A percentile compares a stretch with the other conserved stretches of the same genome.
Evolutionary conservation across 1,139 yeast genomes (phyloP).

Genomic region (Entelexis sorbosivorans): DNA sequence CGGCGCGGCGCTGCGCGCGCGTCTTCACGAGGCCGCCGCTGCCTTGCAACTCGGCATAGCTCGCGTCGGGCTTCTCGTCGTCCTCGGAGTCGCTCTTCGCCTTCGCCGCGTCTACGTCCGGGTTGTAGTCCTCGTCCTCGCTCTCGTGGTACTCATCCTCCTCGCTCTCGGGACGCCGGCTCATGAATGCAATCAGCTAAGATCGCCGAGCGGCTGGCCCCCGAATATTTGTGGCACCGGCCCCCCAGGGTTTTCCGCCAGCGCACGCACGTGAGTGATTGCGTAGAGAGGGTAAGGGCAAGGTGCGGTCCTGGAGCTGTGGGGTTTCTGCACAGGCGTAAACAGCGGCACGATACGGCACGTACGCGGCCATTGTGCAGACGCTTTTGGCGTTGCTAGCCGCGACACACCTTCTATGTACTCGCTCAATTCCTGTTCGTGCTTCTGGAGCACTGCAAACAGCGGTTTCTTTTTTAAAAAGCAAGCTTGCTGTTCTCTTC

Average conservation of each 20-base stretch:
- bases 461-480: too few relatives aligned
- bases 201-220: neutral
- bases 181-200: neutral
- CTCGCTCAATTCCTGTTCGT: too few relatives aligned
- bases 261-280: neutral
- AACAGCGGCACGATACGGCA: neutral
- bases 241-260: neutral
- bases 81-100: conserved; percentile 27
- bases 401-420: too few relatives aligned
- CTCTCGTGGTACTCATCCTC: conserved; percentile 43
- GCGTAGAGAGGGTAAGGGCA: neutral
- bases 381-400: too few relatives aligned
- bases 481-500: too few relatives aligned
- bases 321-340: neutral
- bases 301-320: neutral
- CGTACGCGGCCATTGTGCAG: too few relatives aligned
- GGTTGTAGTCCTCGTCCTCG: conserved; percentile 57
- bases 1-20: conserved; percentile 40
- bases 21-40: conserved; percentile 47
- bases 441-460: too few relatives aligned
- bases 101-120: conserved; percentile 28
- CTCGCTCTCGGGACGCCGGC: conserved; percentile 13
- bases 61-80: conserved; percentile 25
- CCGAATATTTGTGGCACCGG: neutral
- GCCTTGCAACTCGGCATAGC: conserved; percentile 38